phyloP scores from a whole-genome alignment of 2,329 filamentous ascomycete species.

The Blastomyces percursus region DNA sequence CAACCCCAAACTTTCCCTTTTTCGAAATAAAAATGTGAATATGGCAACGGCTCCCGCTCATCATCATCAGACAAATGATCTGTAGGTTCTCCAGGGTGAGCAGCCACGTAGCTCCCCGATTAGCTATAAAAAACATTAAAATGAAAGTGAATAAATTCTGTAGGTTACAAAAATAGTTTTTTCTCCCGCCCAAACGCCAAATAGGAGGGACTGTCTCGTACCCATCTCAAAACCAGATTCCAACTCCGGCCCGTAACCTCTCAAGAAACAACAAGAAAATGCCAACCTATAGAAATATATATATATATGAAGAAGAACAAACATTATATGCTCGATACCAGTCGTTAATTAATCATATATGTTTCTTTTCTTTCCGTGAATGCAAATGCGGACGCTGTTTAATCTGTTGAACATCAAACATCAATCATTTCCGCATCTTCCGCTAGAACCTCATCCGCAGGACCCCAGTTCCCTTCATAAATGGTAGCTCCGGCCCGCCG shows the following conservation, averaged over 20 bases:
- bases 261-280: background rate
- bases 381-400: background rate
- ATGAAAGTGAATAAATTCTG: background rate
- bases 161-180: background rate
- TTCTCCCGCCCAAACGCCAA: background rate
- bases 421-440: slow-evolving; percentile 55
- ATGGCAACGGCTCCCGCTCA: background rate
- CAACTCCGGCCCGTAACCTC: background rate
- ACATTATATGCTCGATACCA: background rate
- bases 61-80: background rate
- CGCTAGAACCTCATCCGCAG: slow-evolving; percentile 52
- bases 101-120: background rate
- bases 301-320: background rate
- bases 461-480: slow-evolving; percentile 93
- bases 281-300: background rate
- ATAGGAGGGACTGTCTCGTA: background rate
- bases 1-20: background rate
- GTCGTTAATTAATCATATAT: background rate
- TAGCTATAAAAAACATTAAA: background rate
- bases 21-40: background rate
- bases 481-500: slow-evolving; percentile 83
- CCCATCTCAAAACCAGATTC: background rate
- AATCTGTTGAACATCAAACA: slow-evolving; percentile 25
- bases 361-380: background rate
- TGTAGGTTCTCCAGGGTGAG: background rate